These are phyloP conservation scores for Somion occarium DNA, from an alignment of 1,284 basidiomycete genomes.

Conservation along the genomic window DNA sequence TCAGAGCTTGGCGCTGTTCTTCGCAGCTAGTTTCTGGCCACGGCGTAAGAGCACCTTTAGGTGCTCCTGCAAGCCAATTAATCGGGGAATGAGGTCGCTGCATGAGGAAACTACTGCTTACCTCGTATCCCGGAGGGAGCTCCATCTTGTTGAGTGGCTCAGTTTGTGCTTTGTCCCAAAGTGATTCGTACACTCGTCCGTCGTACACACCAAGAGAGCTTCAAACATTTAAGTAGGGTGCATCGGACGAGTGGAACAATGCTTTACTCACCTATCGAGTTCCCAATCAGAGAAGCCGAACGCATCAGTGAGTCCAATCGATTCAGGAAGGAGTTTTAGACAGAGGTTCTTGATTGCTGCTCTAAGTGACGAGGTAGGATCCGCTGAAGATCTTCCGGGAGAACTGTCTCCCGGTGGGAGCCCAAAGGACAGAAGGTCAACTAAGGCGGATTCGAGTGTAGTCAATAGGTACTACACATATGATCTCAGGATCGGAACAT, in stretches of 20 bases:
- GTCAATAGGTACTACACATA: conserved; percentile 58
- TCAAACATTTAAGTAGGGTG: neutral
- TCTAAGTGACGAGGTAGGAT: conserved; percentile 50
- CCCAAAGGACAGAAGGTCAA: conserved; percentile 54
- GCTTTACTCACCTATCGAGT: conserved; percentile 53
- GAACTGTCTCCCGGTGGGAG: conserved; percentile 22
- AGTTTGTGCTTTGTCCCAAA: conserved; percentile 59
- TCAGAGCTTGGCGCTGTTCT: conserved; percentile 22
- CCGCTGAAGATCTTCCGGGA: conserved; percentile 24
- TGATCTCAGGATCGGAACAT: neutral
- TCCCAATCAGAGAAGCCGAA: conserved; percentile 80
- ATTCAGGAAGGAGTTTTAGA: conserved; percentile 56
- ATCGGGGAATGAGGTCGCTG: neutral
- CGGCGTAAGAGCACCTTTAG: conserved; percentile 45
- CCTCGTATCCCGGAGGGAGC: conserved; percentile 51
- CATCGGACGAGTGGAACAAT: neutral
- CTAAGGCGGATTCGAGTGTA: conserved; percentile 48
- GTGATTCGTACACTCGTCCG: conserved; percentile 64
- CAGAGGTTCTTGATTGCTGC: conserved; percentile 47
- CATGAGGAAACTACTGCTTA: conserved; percentile 20
- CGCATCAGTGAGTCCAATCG: conserved; percentile 68
- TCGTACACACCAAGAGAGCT: conserved; percentile 63
- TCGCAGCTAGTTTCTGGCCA: conserved; percentile 32
- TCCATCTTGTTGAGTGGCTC: conserved; percentile 62
- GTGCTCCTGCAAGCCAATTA: conserved; percentile 28